A percentile compares a stretch with the other conserved stretches of the same genome.
Conservation (phyloP, 2,329 filamentous ascomycete species). For the Aaosphaeria arxii region DNA sequence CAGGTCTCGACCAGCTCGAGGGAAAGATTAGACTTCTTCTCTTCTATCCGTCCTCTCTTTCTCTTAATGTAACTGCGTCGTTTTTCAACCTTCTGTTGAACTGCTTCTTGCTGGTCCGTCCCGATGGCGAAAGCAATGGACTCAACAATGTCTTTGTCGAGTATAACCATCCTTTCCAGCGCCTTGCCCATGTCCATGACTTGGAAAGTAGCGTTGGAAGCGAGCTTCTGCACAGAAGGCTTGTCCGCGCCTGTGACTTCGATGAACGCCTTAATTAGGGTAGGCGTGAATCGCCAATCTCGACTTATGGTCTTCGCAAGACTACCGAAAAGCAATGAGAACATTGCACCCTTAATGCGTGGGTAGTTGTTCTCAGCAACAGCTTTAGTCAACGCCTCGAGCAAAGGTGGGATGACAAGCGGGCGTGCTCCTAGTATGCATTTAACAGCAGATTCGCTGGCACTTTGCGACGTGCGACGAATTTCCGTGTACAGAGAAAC, state of each 20-base stretch:
- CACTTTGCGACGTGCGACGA: slow-evolving; percentile 86
- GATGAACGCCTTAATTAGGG: slow-evolving; percentile 87
- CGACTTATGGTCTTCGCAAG: slow-evolving; percentile 81
- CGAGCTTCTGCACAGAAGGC: slow-evolving; percentile 87
- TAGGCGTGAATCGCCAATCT: slow-evolving; percentile 93
- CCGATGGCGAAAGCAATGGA: slow-evolving; percentile 51
- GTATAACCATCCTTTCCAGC: slow-evolving; percentile 79
- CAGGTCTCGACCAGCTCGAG: slow-evolving; percentile 77
- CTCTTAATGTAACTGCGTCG: slow-evolving; percentile 72
- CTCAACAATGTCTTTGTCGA: slow-evolving; percentile 69
- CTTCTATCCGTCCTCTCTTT: slow-evolving; percentile 74
- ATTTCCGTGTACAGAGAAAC: slow-evolving; percentile 94
- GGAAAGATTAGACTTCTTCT: slow-evolving; percentile 76
- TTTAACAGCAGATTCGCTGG: slow-evolving; percentile 90
- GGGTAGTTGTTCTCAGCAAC: slow-evolving; percentile 80
- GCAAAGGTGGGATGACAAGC: slow-evolving; percentile 83
- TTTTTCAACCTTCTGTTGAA: slow-evolving; percentile 58
- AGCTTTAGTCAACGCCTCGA: slow-evolving; percentile 74
- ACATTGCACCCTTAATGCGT: slow-evolving; percentile 91
- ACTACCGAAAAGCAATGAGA: slow-evolving; percentile 84
- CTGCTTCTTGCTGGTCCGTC: slow-evolving; percentile 51
- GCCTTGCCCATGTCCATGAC: slow-evolving; percentile 90
- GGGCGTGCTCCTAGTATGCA: slow-evolving; percentile 83
- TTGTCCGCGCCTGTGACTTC: slow-evolving; percentile 88
- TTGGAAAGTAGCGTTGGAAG: slow-evolving; percentile 75